These are phyloP conservation scores for Fusarium cicatricum DNA, from an alignment of 2,329 filamentous ascomycete species.

Conservation along the genomic window DNA sequence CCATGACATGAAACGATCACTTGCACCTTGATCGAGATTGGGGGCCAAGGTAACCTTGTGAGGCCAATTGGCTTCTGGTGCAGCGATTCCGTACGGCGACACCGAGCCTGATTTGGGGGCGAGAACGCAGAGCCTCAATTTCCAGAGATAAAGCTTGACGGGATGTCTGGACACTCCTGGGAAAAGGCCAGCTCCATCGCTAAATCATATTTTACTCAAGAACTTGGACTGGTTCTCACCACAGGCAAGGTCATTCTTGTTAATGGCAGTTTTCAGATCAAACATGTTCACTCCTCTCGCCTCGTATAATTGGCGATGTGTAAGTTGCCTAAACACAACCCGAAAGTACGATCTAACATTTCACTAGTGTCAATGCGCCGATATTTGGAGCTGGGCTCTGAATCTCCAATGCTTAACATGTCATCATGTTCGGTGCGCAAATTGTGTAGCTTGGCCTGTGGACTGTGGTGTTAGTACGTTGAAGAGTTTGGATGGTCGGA, in stretches of 20 bases:
- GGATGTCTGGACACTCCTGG: background rate
- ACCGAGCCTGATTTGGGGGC: background rate
- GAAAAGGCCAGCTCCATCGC: no score
- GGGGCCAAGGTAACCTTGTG: background rate
- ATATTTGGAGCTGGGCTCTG: conserved; percentile 3
- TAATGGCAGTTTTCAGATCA: no score
- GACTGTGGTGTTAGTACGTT: no score
- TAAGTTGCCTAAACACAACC: no score
- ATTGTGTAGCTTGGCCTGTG: no score
- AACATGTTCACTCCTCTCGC: no score
- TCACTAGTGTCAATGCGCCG: no score
- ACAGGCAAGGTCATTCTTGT: no score
- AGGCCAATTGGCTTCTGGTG: background rate
- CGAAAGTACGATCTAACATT: no score
- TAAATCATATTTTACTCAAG: no score
- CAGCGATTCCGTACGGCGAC: conserved; percentile 1
- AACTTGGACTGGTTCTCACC: no score
- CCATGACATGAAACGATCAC: background rate
- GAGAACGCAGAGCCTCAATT: conserved; percentile 11
- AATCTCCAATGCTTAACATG: background rate
- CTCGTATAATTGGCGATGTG: no score
- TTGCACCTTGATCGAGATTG: background rate
- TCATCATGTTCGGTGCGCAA: background rate
- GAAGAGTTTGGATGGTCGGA: background rate
- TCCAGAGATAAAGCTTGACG: conserved; percentile 21